Percentiles rank a stretch among this genome's conserved stretches.
Conservation (phyloP, 305 asterid species). For the Salvia sclarea region DNA sequence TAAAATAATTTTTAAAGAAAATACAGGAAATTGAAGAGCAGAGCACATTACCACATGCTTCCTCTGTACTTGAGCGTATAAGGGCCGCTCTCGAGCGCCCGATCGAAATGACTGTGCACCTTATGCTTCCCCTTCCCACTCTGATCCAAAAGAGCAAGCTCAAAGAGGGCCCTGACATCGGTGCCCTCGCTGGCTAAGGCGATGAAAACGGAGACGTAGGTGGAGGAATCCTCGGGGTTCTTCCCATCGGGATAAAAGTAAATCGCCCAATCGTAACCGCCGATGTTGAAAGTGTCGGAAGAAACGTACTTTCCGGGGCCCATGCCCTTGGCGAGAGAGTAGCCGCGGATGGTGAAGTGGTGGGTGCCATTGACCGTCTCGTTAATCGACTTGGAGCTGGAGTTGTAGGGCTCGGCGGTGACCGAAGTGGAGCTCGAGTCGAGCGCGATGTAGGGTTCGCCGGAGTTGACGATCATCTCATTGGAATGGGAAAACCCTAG, state of each 20-base stretch:
- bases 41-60: conserved; percentile 81
- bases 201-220: conserved; percentile 78
- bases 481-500: conserved; percentile 36
- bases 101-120: conserved; percentile 92
- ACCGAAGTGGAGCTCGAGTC: conserved; percentile 47
- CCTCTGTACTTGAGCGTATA: conserved; percentile 85
- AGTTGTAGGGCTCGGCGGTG: conserved; percentile 35
- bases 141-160: conserved; percentile 88
- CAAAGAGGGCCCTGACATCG: conserved; percentile 89
- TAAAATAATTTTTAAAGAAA: not conserved
- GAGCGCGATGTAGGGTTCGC: conserved; percentile 35
- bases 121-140: conserved; percentile 87
- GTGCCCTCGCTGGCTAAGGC: conserved; percentile 90
- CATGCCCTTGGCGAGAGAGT: conserved; percentile 91
- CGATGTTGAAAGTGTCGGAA: conserved; percentile 76
- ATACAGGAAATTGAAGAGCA: not conserved
- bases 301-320: conserved; percentile 82
- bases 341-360: conserved; percentile 80
- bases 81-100: conserved; percentile 92
- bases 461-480: conserved; percentile 56
- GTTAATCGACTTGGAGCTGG: conserved; percentile 73
- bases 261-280: conserved; percentile 91
- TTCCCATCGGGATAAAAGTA: conserved; percentile 94
- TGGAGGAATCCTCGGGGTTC: conserved; percentile 71
- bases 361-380: conserved; percentile 94